These are phyloP conservation scores for Colletotrichum sp. DNA, from an alignment of 2,329 filamentous ascomycete species.

Conservation along the genomic window DNA sequence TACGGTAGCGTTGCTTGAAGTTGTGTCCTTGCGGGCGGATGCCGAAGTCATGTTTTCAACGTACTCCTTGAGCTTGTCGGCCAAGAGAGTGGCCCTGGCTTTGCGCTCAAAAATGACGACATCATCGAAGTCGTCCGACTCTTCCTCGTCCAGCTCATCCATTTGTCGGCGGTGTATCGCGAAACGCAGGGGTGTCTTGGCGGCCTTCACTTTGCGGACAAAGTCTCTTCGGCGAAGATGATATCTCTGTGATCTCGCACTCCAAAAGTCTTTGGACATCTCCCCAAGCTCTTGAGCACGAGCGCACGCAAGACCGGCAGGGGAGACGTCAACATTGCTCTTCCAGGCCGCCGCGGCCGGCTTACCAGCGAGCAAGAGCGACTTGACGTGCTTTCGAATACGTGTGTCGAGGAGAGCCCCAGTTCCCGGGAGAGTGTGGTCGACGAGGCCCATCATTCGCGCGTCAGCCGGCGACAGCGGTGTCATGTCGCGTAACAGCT, in stretches of 20 bases:
- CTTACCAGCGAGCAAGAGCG: constrained; percentile 27
- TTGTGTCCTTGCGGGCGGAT: background rate
- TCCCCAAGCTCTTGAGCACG: constrained; percentile 42
- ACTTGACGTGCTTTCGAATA: constrained; percentile 37
- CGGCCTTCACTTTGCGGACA: constrained; percentile 42
- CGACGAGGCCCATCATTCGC: constrained; percentile 40
- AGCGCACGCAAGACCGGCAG: constrained; percentile 33
- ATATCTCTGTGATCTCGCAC: constrained; percentile 37
- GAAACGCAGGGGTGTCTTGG: constrained; percentile 42
- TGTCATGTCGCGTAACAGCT: constrained; percentile 39
- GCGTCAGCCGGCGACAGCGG: constrained; percentile 42
- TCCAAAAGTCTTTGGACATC: constrained; percentile 49
- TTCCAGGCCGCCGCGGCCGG: constrained; percentile 35
- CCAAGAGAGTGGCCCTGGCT: constrained; percentile 4
- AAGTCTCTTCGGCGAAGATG: constrained; percentile 42
- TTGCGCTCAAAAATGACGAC: constrained; percentile 27
- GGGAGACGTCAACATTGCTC: constrained; percentile 34
- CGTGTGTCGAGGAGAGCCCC: constrained; percentile 36
- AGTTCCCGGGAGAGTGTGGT: constrained; percentile 39
- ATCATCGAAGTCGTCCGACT: constrained; percentile 38
- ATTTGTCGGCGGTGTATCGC: constrained; percentile 37
- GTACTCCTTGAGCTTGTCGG: constrained; percentile 15
- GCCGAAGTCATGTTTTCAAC: constrained; percentile 2
- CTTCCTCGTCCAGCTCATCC: constrained; percentile 38
- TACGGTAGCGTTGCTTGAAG: background rate